Evolutionary conservation across 169 alveolate genomes (phyloP).

Genomic region (Cryptosporidium parvum): DNA sequence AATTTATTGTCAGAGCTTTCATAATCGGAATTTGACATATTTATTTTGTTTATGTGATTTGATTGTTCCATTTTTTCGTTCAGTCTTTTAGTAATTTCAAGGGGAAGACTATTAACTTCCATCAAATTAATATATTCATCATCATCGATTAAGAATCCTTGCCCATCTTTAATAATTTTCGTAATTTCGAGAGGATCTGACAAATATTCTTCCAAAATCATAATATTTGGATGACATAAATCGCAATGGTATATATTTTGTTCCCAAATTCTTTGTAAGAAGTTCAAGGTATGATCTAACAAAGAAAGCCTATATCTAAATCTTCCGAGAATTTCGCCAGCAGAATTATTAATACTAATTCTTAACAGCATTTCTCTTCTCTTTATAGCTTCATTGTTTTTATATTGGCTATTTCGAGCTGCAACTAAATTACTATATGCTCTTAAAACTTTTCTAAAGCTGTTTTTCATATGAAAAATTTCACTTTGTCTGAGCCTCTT

Average conservation of each 20-base stretch:
- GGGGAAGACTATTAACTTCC: constrained; percentile 56
- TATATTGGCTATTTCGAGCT: constrained; percentile 27
- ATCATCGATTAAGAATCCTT: constrained; percentile 67
- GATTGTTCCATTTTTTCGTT: constrained; percentile 39
- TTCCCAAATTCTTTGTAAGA: constrained; percentile 70
- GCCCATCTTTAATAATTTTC: constrained; percentile 61
- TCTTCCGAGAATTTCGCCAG: constrained; percentile 62
- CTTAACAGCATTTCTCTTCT: constrained; percentile 64
- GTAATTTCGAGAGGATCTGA: constrained; percentile 49
- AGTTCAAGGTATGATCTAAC: constrained; percentile 55
- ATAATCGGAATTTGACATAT: not conserved
- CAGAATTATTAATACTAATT: constrained; percentile 61
- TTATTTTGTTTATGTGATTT: not conserved
- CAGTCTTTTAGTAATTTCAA: constrained; percentile 51
- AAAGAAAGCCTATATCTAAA: constrained; percentile 59
- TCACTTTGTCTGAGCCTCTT: constrained; percentile 35
- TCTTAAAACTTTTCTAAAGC: constrained; percentile 56
- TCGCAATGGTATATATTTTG: constrained; percentile 70
- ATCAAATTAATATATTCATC: constrained; percentile 63
- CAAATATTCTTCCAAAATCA: constrained; percentile 64
- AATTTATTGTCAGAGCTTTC: not conserved
- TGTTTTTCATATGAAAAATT: constrained; percentile 62
- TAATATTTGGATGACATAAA: constrained; percentile 66
- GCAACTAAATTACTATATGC: constrained; percentile 56
- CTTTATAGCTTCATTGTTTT: constrained; percentile 36